Percentiles rank a stretch among this genome's conserved stretches.
Conservation (phyloP, 257 asterid species). For the Marsdenia floribunda region DNA sequence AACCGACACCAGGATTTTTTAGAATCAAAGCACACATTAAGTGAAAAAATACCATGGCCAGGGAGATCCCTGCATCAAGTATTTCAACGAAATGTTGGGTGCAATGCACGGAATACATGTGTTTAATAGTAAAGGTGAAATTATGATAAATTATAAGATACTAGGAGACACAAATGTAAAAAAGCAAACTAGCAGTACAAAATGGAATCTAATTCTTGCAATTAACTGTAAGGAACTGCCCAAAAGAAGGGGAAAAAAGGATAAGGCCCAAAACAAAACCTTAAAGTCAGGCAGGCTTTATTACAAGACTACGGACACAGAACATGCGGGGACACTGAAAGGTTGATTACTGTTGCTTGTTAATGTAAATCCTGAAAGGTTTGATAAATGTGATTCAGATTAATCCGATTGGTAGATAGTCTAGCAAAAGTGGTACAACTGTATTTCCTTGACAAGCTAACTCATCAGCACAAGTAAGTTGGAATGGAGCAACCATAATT, state of each 20-base stretch:
- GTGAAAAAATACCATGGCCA: too few relatives aligned
- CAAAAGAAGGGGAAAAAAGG: not conserved
- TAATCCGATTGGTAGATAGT: not conserved
- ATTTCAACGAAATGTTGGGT: not conserved
- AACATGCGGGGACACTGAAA: too few relatives aligned
- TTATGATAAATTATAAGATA: not conserved
- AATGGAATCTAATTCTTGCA: not conserved
- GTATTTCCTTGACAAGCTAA: not conserved
- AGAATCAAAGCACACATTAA: too few relatives aligned
- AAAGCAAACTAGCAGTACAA: not conserved
- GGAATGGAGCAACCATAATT: too few relatives aligned
- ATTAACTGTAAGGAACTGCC: not conserved
- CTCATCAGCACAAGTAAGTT: not conserved
- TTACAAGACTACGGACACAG: too few relatives aligned
- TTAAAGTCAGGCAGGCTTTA: too few relatives aligned
- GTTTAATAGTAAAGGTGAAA: not conserved
- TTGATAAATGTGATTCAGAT: not conserved
- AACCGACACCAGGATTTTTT: too few relatives aligned
- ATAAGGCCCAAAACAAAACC: too few relatives aligned
- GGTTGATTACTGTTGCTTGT: too few relatives aligned
- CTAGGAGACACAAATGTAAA: not conserved
- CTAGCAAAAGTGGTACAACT: not conserved
- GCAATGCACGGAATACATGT: not conserved
- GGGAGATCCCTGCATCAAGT: not conserved
- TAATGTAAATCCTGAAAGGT: too few relatives aligned